A percentile compares a stretch with the other conserved stretches of the same genome.
These are phyloP conservation scores for Hura crepitans DNA, from an alignment of 441 rosid species.

Conservation along the genomic window DNA sequence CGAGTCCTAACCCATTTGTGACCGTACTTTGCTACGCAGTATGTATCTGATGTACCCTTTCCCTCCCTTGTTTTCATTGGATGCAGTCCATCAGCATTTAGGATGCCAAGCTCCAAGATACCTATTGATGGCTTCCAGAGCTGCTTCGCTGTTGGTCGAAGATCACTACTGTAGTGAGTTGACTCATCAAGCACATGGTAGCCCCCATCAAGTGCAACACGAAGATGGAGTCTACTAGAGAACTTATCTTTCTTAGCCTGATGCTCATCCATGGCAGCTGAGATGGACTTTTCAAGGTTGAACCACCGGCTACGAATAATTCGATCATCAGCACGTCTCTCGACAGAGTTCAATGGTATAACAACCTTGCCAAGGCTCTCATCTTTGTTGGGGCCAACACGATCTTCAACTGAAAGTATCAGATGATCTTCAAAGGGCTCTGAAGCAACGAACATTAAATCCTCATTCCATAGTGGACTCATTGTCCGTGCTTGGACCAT, in stretches of 20 bases:
- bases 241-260: constrained; percentile 59
- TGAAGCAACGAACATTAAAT: constrained; percentile 76
- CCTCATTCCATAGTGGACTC: constrained; percentile 84
- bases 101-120: constrained; percentile 72
- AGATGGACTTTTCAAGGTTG: constrained; percentile 52
- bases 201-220: constrained; percentile 81
- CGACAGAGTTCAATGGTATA: constrained; percentile 48
- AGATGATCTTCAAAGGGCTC: constrained; percentile 86
- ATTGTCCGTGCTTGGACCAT: constrained; percentile 40
- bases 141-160: constrained; percentile 80
- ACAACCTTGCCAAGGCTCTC: constrained; percentile 64
- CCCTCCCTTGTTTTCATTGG: constrained; percentile 71
- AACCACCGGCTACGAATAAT: constrained; percentile 55
- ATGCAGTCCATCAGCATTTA: constrained; percentile 64
- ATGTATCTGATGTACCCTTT: constrained; percentile 78
- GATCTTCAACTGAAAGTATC: constrained; percentile 67
- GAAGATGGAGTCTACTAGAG: constrained; percentile 50
- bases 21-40: constrained; percentile 92
- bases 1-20: constrained; percentile 91
- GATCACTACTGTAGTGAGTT: constrained; percentile 85
- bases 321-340: constrained; percentile 63
- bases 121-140: constrained; percentile 79
- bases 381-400: constrained; percentile 57
- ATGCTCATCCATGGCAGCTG: constrained; percentile 59
- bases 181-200: constrained; percentile 97